A percentile compares a stretch with the other conserved stretches of the same genome.
Conservation (phyloP, 2,329 filamentous ascomycete species). For the Zalaria obscura region DNA sequence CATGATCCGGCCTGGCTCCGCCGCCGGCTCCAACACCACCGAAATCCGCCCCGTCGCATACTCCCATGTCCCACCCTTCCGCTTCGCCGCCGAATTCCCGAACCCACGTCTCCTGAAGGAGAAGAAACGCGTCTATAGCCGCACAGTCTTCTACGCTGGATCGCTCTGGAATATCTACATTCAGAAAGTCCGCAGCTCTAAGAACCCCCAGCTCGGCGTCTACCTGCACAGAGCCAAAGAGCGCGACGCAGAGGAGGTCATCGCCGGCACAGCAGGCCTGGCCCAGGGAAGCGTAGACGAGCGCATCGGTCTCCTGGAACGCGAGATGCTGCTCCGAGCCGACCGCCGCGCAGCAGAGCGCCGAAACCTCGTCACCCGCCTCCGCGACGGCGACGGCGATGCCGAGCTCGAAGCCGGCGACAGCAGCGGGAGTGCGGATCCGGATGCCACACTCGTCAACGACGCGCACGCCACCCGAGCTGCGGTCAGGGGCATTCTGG, state of each 20-base stretch:
- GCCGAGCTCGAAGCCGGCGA: conserved; percentile 16
- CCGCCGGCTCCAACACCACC: conserved; percentile 12
- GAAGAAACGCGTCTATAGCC: conserved; percentile 43
- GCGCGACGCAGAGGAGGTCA: conserved; percentile 32
- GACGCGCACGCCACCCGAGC: conserved; percentile 5
- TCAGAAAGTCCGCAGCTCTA: conserved; percentile 40
- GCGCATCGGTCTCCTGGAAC: conserved; percentile 38
- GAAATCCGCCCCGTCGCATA: conserved; percentile 26
- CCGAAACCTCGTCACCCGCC: conserved; percentile 7
- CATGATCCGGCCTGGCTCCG: conserved; percentile 4
- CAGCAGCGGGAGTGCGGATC: conserved; percentile 30
- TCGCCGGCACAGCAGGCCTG: conserved; percentile 22
- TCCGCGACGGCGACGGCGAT: conserved; percentile 1
- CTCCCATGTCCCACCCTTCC: conserved; percentile 42
- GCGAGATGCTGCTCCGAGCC: conserved; percentile 35
- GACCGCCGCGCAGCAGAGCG: conserved; percentile 13
- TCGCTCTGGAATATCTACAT: conserved; percentile 50
- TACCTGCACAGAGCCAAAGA: conserved; percentile 46
- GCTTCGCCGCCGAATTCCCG: conserved; percentile 44
- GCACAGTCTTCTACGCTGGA: conserved; percentile 45
- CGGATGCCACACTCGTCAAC: conserved; percentile 21
- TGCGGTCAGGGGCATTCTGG: conserved; percentile 14
- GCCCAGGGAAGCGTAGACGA: conserved; percentile 34
- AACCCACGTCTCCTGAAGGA: conserved; percentile 42
- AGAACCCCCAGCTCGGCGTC: conserved; percentile 43